Evolutionary conservation across 371 early-diverging fungal species (phyloP).

Genomic region (Batkoa obscura): DNA sequence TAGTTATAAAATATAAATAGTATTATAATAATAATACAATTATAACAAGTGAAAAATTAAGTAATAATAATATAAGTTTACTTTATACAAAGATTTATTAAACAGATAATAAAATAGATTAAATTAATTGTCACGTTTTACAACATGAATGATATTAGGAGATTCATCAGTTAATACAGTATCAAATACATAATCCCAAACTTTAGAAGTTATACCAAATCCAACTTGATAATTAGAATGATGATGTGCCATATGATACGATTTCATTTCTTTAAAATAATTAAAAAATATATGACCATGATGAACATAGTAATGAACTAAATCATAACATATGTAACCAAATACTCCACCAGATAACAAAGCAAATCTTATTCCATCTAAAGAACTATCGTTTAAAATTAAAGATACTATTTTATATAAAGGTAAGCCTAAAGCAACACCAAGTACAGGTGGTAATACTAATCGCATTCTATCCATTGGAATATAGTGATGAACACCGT

Average conservation of each 20-base stretch:
- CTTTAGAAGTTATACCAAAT: slow-evolving; percentile 80
- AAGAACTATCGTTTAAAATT: slow-evolving; percentile 25
- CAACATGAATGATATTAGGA: no score
- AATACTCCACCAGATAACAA: slow-evolving; percentile 50
- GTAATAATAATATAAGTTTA: no score
- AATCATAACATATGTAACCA: slow-evolving; percentile 79
- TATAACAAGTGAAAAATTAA: no score
- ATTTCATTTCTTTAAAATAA: slow-evolving; percentile 67
- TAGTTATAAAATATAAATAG: no score
- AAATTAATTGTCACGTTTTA: no score
- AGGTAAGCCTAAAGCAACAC: slow-evolving; percentile 32
- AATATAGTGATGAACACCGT: slow-evolving; percentile 89
- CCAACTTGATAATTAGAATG: slow-evolving; percentile 72
- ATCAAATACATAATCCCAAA: slow-evolving; percentile 77
- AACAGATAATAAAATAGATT: no score
- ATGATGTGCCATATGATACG: slow-evolving; percentile 88
- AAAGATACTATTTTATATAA: slow-evolving; percentile 28
- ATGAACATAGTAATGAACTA: slow-evolving; percentile 86
- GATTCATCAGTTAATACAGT: no score
- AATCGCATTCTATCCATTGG: slow-evolving; percentile 91
- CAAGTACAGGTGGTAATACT: slow-evolving; percentile 91
- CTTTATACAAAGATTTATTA: no score
- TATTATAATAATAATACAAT: no score
- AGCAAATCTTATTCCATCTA: slow-evolving; percentile 25
- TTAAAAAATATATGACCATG: slow-evolving; percentile 55